phyloP scores from a whole-genome alignment of 441 rosid genomes.

The Populus hybrid region DNA sequence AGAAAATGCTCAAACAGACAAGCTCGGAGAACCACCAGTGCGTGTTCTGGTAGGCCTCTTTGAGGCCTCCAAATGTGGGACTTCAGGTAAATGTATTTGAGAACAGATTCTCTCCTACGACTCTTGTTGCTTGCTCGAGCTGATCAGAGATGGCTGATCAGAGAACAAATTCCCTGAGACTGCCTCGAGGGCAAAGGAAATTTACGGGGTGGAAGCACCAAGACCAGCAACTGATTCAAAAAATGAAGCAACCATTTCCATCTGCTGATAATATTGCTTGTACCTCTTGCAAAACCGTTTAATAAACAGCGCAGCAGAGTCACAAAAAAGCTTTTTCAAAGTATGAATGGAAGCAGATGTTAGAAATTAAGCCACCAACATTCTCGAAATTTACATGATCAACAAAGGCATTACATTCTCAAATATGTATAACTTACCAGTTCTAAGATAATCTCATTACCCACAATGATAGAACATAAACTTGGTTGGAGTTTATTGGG shows the following conservation, averaged over 20 bases:
- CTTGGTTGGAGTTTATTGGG: background rate
- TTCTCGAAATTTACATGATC: background rate
- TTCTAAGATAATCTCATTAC: background rate
- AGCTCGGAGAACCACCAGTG: no score
- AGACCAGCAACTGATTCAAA: conserved; percentile 26
- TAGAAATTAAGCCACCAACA: background rate
- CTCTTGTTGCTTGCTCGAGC: conserved; percentile 30
- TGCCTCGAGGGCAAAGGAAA: conserved; percentile 44
- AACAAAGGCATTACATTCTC: background rate
- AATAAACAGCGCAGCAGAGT: background rate
- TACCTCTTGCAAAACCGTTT: conserved; percentile 48
- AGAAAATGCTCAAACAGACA: no score
- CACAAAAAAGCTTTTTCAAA: background rate
- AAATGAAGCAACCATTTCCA: conserved; percentile 61
- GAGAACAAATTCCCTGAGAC: conserved; percentile 35
- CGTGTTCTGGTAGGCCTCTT: no score
- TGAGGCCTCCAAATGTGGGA: conserved; percentile 46
- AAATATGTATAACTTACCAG: background rate
- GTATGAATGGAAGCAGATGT: background rate
- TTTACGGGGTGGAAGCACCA: conserved; percentile 47
- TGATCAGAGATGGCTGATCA: conserved; percentile 36
- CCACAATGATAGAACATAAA: background rate
- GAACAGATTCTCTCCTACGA: conserved; percentile 37
- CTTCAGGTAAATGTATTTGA: conserved; percentile 32
- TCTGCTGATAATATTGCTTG: conserved; percentile 58